These are phyloP conservation scores for Nicotiana undulata DNA, from an alignment of 257 asterid species.

Conservation along the genomic window DNA sequence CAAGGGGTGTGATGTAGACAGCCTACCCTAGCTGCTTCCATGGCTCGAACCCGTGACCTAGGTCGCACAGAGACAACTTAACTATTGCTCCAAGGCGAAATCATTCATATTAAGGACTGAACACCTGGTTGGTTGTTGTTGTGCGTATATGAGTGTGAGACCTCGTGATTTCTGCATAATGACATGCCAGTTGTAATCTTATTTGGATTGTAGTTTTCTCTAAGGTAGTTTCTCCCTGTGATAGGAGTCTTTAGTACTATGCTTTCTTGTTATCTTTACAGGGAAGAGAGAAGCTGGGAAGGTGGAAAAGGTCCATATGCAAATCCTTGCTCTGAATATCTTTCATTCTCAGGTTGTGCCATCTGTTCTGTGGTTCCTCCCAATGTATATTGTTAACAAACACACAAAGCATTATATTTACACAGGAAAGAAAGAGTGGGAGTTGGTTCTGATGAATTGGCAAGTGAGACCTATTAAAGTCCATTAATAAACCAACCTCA, in stretches of 20 bases:
- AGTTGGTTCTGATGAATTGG: too few species aligned
- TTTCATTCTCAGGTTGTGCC: too few species aligned
- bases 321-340: slow-evolving; percentile 33
- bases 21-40: too few species aligned
- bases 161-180: not conserved
- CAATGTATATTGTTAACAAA: too few species aligned
- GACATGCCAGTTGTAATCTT: not conserved
- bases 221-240: not conserved
- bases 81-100: not conserved
- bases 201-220: not conserved
- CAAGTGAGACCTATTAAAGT: too few species aligned
- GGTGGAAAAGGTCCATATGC: slow-evolving; percentile 44
- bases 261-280: slow-evolving; percentile 17
- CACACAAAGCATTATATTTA: too few species aligned
- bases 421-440: too few species aligned
- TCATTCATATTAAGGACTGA: not conserved
- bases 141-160: not conserved
- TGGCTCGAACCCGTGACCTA: too few species aligned
- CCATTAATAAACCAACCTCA: too few species aligned
- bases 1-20: too few species aligned
- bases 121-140: not conserved
- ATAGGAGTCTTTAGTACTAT: not conserved
- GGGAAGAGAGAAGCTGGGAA: slow-evolving; percentile 70
- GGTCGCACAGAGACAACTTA: too few species aligned
- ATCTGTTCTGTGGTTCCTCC: too few species aligned